Conservation (phyloP, 345 rosid species). For the Pugionium dolabratum region DNA sequence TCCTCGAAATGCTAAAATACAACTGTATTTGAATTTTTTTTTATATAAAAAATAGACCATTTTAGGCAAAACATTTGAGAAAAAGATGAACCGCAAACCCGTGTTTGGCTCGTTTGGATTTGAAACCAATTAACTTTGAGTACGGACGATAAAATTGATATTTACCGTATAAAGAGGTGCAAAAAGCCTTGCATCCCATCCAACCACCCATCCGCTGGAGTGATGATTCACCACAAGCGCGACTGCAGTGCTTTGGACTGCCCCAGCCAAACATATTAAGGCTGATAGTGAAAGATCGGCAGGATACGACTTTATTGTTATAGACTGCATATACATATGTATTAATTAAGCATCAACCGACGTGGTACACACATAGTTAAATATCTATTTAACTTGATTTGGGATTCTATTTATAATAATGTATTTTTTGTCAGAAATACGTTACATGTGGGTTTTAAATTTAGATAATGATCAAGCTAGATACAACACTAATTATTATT, state of each 20-base stretch:
- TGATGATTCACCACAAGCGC: conserved; percentile 54
- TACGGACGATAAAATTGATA: background rate
- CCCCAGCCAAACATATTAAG: conserved; percentile 66
- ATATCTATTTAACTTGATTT: too few relatives aligned
- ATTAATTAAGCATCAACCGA: background rate
- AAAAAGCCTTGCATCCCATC: conserved; percentile 69
- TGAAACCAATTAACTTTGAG: too few relatives aligned
- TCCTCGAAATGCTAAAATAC: too few relatives aligned
- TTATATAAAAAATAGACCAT: too few relatives aligned
- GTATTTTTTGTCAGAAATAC: background rate
- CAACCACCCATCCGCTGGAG: conserved; percentile 61
- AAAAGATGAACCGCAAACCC: too few relatives aligned
- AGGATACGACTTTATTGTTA: conserved; percentile 62
- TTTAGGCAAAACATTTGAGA: too few relatives aligned
- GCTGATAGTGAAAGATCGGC: conserved; percentile 63
- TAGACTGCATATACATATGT: conserved; percentile 42
- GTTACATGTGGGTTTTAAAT: background rate
- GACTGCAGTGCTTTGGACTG: conserved; percentile 53
- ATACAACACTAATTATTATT: too few relatives aligned
- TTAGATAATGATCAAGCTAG: too few relatives aligned
- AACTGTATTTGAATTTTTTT: too few relatives aligned
- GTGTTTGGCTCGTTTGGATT: too few relatives aligned
- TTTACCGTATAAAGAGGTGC: conserved; percentile 66
- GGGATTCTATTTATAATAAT: background rate
- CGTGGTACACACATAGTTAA: background rate